Evolutionary conservation across 306 rosid species (phyloP).

Genomic region (Trifolium pratense): DNA sequence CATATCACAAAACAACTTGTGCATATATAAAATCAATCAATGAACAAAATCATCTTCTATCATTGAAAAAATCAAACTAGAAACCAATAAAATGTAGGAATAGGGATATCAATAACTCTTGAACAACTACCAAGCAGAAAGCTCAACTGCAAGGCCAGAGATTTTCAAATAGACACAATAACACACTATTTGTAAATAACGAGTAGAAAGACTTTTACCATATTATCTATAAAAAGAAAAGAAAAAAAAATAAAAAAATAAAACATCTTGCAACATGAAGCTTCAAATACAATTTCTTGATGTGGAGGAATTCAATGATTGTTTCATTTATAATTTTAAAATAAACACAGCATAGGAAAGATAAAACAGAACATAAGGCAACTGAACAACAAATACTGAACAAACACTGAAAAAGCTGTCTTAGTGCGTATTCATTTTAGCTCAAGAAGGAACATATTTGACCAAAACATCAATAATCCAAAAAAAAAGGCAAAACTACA

Average conservation of each 20-base stretch:
- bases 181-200: neutral
- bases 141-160: constrained; percentile 6
- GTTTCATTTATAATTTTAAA: constrained; percentile 3
- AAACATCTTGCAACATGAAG: constrained; percentile 33
- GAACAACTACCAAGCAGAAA: constrained; percentile 24
- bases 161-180: constrained; percentile 18
- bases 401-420: constrained; percentile 13
- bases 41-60: constrained; percentile 31
- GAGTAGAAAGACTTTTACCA: constrained; percentile 18
- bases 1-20: constrained; percentile 17
- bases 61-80: constrained; percentile 1
- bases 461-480: neutral
- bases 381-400: constrained; percentile 20
- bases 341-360: constrained; percentile 4
- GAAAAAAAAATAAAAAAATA: too few relatives aligned
- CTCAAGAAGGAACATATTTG: neutral
- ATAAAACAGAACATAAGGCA: constrained; percentile 21
- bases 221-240: neutral
- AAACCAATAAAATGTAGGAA: constrained; percentile 28
- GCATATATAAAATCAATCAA: constrained; percentile 22
- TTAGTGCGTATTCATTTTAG: neutral
- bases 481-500: neutral
- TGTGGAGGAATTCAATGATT: constrained; percentile 16
- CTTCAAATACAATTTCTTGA: neutral
- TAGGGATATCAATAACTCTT: constrained; percentile 12